These are phyloP conservation scores for Cryptococcus sp. DNA, from an alignment of 1,284 basidiomycete species.

Conservation along the genomic window DNA sequence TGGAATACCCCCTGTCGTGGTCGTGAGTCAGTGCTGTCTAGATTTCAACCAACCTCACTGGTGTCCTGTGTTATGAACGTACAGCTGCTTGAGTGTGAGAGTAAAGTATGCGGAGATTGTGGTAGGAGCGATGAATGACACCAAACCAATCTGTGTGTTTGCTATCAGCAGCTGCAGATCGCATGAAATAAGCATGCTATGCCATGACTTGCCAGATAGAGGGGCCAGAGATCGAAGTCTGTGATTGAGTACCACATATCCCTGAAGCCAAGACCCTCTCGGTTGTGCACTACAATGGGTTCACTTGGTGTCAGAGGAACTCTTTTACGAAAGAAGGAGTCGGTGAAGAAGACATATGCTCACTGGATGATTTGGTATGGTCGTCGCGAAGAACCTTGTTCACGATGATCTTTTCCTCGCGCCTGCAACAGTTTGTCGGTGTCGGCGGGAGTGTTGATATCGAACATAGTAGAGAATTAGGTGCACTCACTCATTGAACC, in stretches of 20 bases:
- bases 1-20: conserved; percentile 60
- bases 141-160: conserved; percentile 45
- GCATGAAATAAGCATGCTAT: conserved; percentile 49
- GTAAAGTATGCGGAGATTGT: conserved; percentile 54
- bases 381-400: conserved; percentile 53
- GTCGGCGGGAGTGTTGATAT: too few relatives aligned
- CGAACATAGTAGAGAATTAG: not conserved
- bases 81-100: conserved; percentile 54
- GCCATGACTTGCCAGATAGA: conserved; percentile 32
- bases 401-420: conserved; percentile 52
- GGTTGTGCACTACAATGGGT: conserved; percentile 48
- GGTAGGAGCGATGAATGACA: conserved; percentile 27
- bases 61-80: conserved; percentile 4
- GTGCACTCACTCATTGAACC: conserved; percentile 46
- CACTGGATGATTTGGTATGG: conserved; percentile 41
- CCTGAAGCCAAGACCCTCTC: conserved; percentile 41
- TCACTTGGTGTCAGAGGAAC: not conserved
- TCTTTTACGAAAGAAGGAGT: not conserved
- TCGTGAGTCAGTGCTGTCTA: conserved; percentile 63
- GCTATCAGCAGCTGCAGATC: conserved; percentile 40
- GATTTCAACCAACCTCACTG: conserved; percentile 50
- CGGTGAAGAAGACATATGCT: conserved; percentile 10
- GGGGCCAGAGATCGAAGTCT: conserved; percentile 57
- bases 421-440: conserved; percentile 1
- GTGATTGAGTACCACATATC: conserved; percentile 57